Conservation (phyloP, 1,284 basidiomycete genomes). For the Ceratobasidium sp. region DNA sequence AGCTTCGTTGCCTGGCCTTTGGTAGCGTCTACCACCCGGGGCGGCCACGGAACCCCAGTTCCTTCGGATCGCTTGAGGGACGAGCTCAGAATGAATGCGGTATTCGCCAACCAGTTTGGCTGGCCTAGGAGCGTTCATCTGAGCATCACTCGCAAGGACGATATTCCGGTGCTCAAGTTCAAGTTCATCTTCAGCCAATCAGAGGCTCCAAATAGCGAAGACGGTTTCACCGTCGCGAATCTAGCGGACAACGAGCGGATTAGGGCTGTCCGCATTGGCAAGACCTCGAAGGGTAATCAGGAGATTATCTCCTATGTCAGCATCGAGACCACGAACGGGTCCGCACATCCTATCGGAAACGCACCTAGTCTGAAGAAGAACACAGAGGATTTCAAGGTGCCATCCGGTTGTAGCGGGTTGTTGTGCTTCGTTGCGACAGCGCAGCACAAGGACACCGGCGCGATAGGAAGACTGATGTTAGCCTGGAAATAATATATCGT, state of each 20-base stretch:
- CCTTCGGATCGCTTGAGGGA: not conserved
- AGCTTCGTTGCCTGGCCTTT: not conserved
- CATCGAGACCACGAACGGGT: not conserved
- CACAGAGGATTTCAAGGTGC: not conserved
- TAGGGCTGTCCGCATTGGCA: not conserved
- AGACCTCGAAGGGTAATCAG: not conserved
- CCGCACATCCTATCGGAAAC: not conserved
- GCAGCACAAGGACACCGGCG: not conserved
- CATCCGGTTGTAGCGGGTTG: not conserved
- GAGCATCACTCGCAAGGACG: not conserved
- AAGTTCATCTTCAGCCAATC: not conserved
- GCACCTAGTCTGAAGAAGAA: not conserved
- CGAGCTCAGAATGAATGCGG: not conserved
- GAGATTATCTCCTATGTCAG: constrained; percentile 4
- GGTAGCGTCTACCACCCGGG: not conserved
- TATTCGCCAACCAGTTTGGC: not conserved
- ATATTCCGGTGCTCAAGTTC: constrained; percentile 4
- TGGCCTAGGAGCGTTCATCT: not conserved
- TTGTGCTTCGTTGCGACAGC: not conserved
- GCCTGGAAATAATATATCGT: not conserved
- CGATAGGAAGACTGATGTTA: not conserved
- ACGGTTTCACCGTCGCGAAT: not conserved
- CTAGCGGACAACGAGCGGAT: not conserved
- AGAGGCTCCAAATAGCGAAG: not conserved
- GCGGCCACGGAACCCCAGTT: not conserved